Percentiles rank a stretch among this genome's conserved stretches.
Evolutionary conservation across 2,329 filamentous ascomycete genomes (phyloP).

Genomic region (Penicillium digitatum): DNA sequence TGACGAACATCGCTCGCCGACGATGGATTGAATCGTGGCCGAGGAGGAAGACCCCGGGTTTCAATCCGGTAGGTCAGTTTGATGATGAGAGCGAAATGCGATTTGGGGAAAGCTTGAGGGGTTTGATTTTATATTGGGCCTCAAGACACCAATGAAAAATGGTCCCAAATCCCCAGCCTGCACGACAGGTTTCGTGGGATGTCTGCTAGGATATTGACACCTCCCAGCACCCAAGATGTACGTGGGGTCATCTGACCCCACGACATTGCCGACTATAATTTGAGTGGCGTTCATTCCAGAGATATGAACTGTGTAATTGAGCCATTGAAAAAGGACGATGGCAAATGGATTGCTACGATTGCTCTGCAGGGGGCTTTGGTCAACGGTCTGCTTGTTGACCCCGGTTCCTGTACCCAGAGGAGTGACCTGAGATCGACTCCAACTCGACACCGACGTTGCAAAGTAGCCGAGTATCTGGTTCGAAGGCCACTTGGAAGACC

Average conservation of each 20-base stretch:
- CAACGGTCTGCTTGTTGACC: too few species aligned
- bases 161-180: constrained; percentile 37
- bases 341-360: constrained; percentile 46
- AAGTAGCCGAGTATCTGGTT: too few species aligned
- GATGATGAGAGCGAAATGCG: constrained; percentile 35
- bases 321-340: constrained; percentile 50
- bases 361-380: neutral
- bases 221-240: constrained; percentile 31
- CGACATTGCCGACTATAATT: constrained; percentile 34
- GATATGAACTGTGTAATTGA: constrained; percentile 47
- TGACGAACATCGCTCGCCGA: constrained; percentile 42
- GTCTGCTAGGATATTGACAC: constrained; percentile 36
- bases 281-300: constrained; percentile 3
- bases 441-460: too few species aligned
- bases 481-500: too few species aligned
- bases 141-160: constrained; percentile 36
- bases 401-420: too few species aligned
- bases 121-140: constrained; percentile 36
- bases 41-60: constrained; percentile 41
- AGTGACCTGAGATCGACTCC: too few species aligned
- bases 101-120: constrained; percentile 36
- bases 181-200: constrained; percentile 27
- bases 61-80: constrained; percentile 39
- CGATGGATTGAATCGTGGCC: constrained; percentile 43
- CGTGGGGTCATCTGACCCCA: too few species aligned